Evolutionary conservation across 768 basidiomycete genomes (phyloP).

Genomic region (Daedaleopsis nitida): DNA sequence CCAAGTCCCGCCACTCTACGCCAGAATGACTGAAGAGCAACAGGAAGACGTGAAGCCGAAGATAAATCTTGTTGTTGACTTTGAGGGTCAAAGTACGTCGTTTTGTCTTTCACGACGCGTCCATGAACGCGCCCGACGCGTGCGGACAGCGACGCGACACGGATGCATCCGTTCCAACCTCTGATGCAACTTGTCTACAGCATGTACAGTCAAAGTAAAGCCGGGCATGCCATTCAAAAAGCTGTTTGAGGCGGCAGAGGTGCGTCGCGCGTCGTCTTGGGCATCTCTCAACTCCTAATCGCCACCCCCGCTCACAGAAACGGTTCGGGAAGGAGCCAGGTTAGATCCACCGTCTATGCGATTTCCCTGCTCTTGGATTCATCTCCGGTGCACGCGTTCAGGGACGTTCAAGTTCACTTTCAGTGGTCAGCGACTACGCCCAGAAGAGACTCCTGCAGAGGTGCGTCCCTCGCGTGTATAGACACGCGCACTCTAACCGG

Average conservation of each 20-base stretch:
- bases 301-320: constrained; percentile 40
- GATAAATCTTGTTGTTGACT: constrained; percentile 58
- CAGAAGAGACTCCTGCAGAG: constrained; percentile 53
- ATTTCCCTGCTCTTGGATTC: not conserved
- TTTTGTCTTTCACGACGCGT: not conserved
- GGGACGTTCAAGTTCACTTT: constrained; percentile 66
- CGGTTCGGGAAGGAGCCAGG: constrained; percentile 60
- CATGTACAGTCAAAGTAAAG: constrained; percentile 69
- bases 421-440: constrained; percentile 51
- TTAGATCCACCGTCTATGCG: constrained; percentile 23
- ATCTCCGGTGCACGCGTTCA: constrained; percentile 26
- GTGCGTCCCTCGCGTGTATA: constrained; percentile 37
- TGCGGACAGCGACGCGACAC: not conserved
- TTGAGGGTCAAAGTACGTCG: constrained; percentile 55
- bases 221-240: constrained; percentile 63
- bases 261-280: constrained; percentile 32
- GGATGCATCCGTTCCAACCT: not conserved
- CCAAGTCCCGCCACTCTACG: not conserved
- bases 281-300: not conserved
- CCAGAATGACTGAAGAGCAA: constrained; percentile 11
- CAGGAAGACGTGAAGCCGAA: constrained; percentile 69
- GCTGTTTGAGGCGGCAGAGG: constrained; percentile 70
- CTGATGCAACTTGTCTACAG: constrained; percentile 34
- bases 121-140: constrained; percentile 4
- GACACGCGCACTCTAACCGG: not conserved